Evolutionary conservation across 1,284 basidiomycete species (phyloP).

Genomic region (Ceratobasidium papillatum): DNA sequence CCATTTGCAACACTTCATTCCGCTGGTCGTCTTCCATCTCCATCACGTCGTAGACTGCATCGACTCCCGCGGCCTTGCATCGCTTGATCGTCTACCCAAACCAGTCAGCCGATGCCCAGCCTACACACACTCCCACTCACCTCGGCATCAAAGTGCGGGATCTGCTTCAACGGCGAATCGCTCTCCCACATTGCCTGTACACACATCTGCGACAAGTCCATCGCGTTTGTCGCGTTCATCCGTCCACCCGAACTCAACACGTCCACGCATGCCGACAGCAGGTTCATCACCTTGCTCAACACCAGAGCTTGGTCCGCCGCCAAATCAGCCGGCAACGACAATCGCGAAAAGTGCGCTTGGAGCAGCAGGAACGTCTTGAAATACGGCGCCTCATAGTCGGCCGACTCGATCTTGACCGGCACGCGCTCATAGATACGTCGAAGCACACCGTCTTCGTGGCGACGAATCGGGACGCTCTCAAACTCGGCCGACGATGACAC

Average conservation of each 20-base stretch:
- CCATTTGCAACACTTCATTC: constrained; percentile 85
- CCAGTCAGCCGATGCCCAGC: constrained; percentile 18
- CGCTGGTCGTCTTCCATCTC: constrained; percentile 94
- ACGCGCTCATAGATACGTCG: constrained; percentile 95
- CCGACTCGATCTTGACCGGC: constrained; percentile 89
- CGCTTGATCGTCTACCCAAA: constrained; percentile 75
- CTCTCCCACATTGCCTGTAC: constrained; percentile 98
- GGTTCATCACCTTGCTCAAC: constrained; percentile 88
- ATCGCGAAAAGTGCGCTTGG: constrained; percentile 95
- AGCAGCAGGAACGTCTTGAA: constrained; percentile 98
- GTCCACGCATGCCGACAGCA: constrained; percentile 93
- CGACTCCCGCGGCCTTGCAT: constrained; percentile 81
- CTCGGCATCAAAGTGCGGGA: constrained; percentile 93
- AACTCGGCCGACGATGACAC: constrained; percentile 97
- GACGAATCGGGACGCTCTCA: constrained; percentile 91
- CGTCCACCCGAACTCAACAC: constrained; percentile 98
- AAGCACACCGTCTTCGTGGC: constrained; percentile 85
- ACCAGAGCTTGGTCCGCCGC: constrained; percentile 89
- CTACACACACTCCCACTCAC: constrained; percentile 55
- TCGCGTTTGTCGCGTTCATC: constrained; percentile 93
- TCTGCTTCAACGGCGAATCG: constrained; percentile 92
- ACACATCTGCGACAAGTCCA: constrained; percentile 99
- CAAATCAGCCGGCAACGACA: constrained; percentile 91
- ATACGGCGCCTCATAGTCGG: constrained; percentile 91
- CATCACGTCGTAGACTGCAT: constrained; percentile 95